Percentiles rank a stretch among this genome's conserved stretches.
phyloP scores from a whole-genome alignment of 768 basidiomycete species.

The Neoboletus brunneissimus region DNA sequence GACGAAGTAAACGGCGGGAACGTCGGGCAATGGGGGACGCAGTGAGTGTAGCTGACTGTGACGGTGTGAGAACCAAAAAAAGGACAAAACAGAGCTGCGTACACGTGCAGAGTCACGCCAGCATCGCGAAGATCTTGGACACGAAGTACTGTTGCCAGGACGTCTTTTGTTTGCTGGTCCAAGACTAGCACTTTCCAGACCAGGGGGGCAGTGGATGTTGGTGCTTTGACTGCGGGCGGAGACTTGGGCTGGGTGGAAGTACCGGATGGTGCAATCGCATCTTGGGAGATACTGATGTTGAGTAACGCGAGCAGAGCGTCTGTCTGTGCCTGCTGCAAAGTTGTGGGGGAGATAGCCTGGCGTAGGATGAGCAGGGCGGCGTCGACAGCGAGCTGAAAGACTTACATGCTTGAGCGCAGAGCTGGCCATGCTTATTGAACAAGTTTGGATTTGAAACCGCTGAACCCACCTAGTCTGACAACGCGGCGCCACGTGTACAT shows the following conservation, averaged over 20 bases:
- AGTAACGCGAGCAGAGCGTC: conserved; percentile 80
- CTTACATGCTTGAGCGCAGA: conserved; percentile 44
- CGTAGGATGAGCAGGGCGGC: conserved; percentile 29
- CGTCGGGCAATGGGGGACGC: conserved; percentile 88
- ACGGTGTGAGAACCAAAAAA: conserved; percentile 1
- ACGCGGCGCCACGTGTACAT: conserved; percentile 17
- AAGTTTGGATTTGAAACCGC: not conserved
- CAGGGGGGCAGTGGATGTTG: conserved; percentile 61
- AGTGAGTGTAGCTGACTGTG: conserved; percentile 84
- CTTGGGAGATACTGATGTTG: conserved; percentile 61
- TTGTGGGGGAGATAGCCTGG: conserved; percentile 44
- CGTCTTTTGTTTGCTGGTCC: conserved; percentile 94
- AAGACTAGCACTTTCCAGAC: conserved; percentile 97
- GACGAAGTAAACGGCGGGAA: conserved; percentile 96
- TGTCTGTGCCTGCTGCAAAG: conserved; percentile 88
- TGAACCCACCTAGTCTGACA: not conserved
- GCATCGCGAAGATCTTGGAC: conserved; percentile 97
- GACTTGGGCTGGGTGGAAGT: conserved; percentile 23
- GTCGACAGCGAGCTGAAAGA: not conserved
- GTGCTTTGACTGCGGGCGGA: conserved; percentile 45
- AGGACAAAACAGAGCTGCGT: conserved; percentile 33
- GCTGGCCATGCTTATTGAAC: conserved; percentile 40
- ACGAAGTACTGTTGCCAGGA: conserved; percentile 89
- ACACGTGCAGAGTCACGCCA: conserved; percentile 98
- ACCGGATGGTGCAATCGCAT: conserved; percentile 33